These are phyloP conservation scores for Micractinium sp. DNA, from an alignment of 139 green algal genomes.

Conservation along the genomic window DNA sequence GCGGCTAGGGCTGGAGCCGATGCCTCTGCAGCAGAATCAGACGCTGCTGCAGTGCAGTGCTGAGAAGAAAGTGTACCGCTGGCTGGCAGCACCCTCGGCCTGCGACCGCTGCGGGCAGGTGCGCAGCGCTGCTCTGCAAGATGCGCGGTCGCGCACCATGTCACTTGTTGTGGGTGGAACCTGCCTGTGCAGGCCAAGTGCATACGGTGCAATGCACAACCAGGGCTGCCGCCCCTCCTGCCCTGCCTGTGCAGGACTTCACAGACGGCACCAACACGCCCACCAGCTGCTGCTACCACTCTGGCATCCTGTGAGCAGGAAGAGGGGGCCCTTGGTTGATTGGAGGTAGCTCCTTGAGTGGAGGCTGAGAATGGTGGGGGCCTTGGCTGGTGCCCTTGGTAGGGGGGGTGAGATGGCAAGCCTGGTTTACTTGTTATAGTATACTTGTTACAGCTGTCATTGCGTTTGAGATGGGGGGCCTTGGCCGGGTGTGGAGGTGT, in stretches of 20 bases:
- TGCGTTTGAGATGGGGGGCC: too few species aligned
- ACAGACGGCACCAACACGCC: slow-evolving; percentile 22
- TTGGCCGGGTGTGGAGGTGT: too few species aligned
- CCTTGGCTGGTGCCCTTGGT: neutral
- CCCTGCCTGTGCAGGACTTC: neutral
- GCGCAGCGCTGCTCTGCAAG: neutral
- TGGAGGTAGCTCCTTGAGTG: neutral
- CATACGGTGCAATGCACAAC: neutral
- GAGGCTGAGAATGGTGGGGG: too few species aligned
- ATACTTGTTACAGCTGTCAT: too few species aligned
- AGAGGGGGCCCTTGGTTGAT: too few species aligned
- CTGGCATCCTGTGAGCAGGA: slow-evolving; percentile 30
- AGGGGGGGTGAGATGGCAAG: neutral
- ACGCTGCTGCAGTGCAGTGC: neutral
- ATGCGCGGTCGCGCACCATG: neutral
- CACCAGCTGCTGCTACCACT: slow-evolving; percentile 18
- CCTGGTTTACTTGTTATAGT: neutral
- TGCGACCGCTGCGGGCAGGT: slow-evolving; percentile 20
- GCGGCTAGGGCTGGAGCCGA: neutral
- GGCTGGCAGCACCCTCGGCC: neutral
- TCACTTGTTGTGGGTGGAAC: too few species aligned
- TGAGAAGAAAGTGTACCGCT: neutral
- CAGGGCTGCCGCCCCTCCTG: neutral
- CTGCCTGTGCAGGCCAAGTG: neutral
- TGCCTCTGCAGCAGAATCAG: neutral